Evolutionary conservation across 495 filamentous ascomycete species (phyloP).

Genomic region (Chlorociboria aeruginascens): DNA sequence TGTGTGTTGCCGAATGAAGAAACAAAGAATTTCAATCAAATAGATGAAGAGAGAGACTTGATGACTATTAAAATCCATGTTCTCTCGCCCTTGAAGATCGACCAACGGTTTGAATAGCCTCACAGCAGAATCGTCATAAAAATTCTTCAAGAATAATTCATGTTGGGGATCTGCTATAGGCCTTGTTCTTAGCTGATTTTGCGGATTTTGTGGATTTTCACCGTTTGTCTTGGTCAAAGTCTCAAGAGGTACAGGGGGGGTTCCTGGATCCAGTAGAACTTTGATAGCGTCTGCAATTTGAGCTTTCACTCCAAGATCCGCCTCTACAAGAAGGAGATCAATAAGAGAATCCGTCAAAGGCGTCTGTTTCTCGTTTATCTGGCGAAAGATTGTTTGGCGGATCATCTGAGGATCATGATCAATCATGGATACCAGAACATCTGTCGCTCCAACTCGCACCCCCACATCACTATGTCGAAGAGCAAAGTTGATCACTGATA

Average conservation of each 20-base stretch:
- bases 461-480: conserved; percentile 72
- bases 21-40: conserved; percentile 88
- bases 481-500: conserved; percentile 84
- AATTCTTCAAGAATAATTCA: conserved; percentile 69
- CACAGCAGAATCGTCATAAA: conserved; percentile 82
- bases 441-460: conserved; percentile 84
- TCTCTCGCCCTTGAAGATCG: conserved; percentile 56
- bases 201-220: conserved; percentile 52
- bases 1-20: conserved; percentile 82
- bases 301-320: conserved; percentile 87
- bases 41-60: conserved; percentile 83
- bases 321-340: conserved; percentile 80
- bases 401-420: conserved; percentile 95
- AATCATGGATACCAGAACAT: conserved; percentile 86
- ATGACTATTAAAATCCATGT: conserved; percentile 46
- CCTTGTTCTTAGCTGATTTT: conserved; percentile 50
- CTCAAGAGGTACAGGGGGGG: conserved; percentile 40
- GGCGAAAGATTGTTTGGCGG: conserved; percentile 80
- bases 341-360: conserved; percentile 91
- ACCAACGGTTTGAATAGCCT: conserved; percentile 81
- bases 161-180: conserved; percentile 55
- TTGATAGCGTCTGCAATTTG: conserved; percentile 95
- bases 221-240: conserved; percentile 51
- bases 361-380: conserved; percentile 73
- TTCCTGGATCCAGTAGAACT: conserved; percentile 78